Evolutionary conservation across 1,284 basidiomycete genomes (phyloP).

Genomic region (Rhodotorula glutinis): DNA sequence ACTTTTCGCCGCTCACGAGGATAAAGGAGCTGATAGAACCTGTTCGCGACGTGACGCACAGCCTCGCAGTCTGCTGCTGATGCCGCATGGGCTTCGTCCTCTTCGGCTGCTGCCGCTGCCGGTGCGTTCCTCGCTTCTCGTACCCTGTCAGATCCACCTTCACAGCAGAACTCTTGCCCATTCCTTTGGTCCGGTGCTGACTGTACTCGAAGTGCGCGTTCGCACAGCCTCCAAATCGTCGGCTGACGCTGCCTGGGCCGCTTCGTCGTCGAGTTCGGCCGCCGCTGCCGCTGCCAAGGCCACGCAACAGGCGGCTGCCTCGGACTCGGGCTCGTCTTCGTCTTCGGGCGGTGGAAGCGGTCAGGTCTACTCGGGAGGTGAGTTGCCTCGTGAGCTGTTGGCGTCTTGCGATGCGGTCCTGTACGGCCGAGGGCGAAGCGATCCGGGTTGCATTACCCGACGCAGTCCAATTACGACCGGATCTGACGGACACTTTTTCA

Average conservation of each 20-base stretch:
- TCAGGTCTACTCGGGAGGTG: constrained; percentile 8
- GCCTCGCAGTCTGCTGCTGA: constrained; percentile 9
- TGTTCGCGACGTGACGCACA: too few species aligned
- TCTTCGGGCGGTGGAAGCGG: not conserved
- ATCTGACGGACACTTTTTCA: too few species aligned
- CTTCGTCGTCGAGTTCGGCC: constrained; percentile 1
- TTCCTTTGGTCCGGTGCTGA: too few species aligned
- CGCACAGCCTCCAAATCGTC: constrained; percentile 11
- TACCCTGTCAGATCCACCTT: too few species aligned
- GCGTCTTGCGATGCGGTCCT: too few species aligned
- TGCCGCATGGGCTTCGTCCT: constrained; percentile 13
- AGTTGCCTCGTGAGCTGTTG: not conserved
- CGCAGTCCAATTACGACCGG: too few species aligned
- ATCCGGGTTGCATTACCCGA: too few species aligned
- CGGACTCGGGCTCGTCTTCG: not conserved
- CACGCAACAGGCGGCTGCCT: not conserved
- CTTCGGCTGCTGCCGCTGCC: constrained; percentile 17
- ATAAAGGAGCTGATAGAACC: not conserved
- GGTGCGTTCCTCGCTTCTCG: not conserved
- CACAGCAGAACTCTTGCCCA: too few species aligned
- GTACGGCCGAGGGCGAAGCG: too few species aligned
- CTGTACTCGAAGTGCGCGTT: too few species aligned
- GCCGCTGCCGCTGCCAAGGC: constrained; percentile 9
- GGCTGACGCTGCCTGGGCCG: constrained; percentile 25
- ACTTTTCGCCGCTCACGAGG: not conserved